phyloP scores from a whole-genome alignment of 345 rosid genomes.

The Trapa bicornis region DNA sequence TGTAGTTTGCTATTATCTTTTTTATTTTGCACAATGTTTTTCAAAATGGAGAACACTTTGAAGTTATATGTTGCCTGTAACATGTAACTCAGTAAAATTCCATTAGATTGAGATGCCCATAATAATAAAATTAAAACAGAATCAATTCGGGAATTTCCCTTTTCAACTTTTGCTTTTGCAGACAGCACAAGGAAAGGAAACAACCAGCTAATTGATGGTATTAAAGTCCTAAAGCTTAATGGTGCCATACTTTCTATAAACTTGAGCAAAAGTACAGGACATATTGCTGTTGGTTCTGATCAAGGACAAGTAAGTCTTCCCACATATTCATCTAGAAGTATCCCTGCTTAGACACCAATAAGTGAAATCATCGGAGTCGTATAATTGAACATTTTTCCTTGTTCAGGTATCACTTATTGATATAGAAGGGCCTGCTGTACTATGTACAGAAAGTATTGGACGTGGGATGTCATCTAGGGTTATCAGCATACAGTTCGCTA shows the following conservation, averaged over 20 bases:
- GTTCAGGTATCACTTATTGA: slow-evolving; percentile 64
- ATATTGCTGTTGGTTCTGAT: slow-evolving; percentile 70
- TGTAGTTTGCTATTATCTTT: neutral
- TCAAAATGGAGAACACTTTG: neutral
- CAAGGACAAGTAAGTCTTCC: slow-evolving; percentile 69
- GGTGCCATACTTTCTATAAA: slow-evolving; percentile 54
- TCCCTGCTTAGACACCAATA: neutral
- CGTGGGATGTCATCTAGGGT: slow-evolving; percentile 58
- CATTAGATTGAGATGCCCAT: neutral
- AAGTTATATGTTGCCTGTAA: neutral
- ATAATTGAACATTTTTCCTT: neutral
- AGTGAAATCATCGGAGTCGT: neutral
- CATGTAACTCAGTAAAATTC: neutral
- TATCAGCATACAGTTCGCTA: slow-evolving; percentile 51
- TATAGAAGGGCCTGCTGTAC: slow-evolving; percentile 33
- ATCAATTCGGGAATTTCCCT: neutral
- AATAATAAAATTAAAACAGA: neutral
- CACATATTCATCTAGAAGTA: neutral
- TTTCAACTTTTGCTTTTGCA: slow-evolving; percentile 12
- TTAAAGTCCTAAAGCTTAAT: slow-evolving; percentile 52
- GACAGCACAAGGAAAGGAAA: slow-evolving; percentile 63
- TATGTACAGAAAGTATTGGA: slow-evolving; percentile 48
- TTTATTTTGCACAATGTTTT: too few species aligned
- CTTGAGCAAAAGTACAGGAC: slow-evolving; percentile 35
- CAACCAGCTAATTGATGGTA: slow-evolving; percentile 44